Conservation (phyloP, 805 yeast species). For the Wickerhamomyces strasburgensis region DNA sequence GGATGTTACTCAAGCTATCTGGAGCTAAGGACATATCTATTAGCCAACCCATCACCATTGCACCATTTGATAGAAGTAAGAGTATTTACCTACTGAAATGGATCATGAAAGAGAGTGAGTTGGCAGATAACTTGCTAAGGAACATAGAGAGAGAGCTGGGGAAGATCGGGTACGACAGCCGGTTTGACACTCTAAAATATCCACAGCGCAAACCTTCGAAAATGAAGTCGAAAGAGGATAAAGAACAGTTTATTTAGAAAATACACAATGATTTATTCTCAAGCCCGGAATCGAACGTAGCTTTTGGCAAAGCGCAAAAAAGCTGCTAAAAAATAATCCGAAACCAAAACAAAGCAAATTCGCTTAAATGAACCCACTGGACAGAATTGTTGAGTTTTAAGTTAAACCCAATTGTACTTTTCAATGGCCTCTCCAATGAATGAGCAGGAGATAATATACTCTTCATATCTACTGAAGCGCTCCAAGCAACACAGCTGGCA, state of each 20-base stretch:
- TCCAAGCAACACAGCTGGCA: conserved; percentile 34
- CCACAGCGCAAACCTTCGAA: conserved; percentile 24
- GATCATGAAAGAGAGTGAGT: conserved; percentile 48
- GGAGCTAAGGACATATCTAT: conserved; percentile 47
- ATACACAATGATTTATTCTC: neutral
- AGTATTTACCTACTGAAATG: conserved; percentile 47
- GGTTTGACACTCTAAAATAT: conserved; percentile 29
- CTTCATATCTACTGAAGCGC: conserved; percentile 30
- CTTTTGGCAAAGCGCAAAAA: neutral
- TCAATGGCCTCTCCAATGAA: conserved; percentile 1
- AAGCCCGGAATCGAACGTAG: neutral
- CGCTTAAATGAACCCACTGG: neutral
- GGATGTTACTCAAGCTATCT: conserved; percentile 39
- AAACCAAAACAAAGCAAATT: neutral
- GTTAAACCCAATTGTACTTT: too few relatives aligned
- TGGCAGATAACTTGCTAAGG: conserved; percentile 29
- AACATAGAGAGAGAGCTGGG: conserved; percentile 29
- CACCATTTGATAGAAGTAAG: conserved; percentile 46
- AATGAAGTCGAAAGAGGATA: conserved; percentile 21
- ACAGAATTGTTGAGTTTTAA: too few relatives aligned
- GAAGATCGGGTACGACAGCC: conserved; percentile 28
- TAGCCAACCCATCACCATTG: conserved; percentile 46
- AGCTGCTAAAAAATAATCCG: neutral
- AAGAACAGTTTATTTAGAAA: conserved; percentile 16
- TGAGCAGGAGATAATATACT: conserved; percentile 19